Base-by-base conservation (phyloP, 805 yeast genomes). In the Kuraishia cidri region DNA sequence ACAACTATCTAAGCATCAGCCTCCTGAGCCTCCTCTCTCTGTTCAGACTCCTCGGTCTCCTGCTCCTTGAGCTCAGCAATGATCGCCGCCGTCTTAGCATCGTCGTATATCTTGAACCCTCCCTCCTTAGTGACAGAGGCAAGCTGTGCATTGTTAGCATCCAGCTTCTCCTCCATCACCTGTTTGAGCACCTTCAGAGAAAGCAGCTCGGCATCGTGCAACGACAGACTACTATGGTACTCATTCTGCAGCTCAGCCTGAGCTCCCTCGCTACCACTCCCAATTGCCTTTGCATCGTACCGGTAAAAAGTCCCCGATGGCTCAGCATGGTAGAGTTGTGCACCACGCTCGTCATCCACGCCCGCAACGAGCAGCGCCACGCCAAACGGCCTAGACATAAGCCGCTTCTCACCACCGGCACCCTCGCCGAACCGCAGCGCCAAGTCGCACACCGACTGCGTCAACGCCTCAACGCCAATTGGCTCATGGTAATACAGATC, bases 211-310 rank as follows among this genome's bases (percentile, higher is more conserved):
- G 97, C 98, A 55, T 94, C 98, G 44, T 78, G 75, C 45, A 92
- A 64, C 10, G 97, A 86, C 48, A 92, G 69, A 14, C 95, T 84
- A 44, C 80, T 80, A 61, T 90, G 97, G 62, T 92, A 92, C 62
- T 92, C 96, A 51, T 88, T 90, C 58, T 88, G 96, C 52, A 92
- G 69, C 58, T 92, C 99, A 2, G 96, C 81, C 61, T 94, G 98
- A 2, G 99, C 99, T 42, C 98, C 98, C 61, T 92, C 99, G 11
- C 95, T 83, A 14, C 99, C 99, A 2, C 96, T 84, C 10, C 99
- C 99, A 49, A 94, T 92, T 9, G 98, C 98, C 62, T 92, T 94
- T 19, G 98, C 99, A 50, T 92, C 96, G 55, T 92, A 92, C 60
- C 92, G 76, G 63, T 92, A 94, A 48, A 87, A 92, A 2, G 99